phyloP scores from a whole-genome alignment of 176 grass and related monocot species.

The Phoenix dactylifera region DNA sequence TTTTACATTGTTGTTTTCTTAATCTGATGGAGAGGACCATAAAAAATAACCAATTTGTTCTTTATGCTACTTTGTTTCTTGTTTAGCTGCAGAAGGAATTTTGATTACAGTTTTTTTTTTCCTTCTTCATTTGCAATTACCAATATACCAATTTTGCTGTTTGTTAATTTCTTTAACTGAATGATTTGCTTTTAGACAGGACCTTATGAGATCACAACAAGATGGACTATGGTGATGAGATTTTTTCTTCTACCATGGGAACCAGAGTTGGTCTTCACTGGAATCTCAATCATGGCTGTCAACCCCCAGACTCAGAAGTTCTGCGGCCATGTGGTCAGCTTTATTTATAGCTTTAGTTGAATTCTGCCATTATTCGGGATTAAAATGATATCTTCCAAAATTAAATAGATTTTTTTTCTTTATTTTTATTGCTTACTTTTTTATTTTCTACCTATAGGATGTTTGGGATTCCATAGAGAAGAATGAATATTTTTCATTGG shows the following conservation, averaged over 20 bases:
- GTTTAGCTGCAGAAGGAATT: no score
- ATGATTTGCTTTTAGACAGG: slow-evolving; percentile 64
- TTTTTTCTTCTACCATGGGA: slow-evolving; percentile 83
- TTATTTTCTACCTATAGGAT: slow-evolving; percentile 36
- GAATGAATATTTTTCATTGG: slow-evolving; percentile 74
- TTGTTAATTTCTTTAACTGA: no score
- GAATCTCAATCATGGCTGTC: slow-evolving; percentile 75
- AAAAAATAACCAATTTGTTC: no score
- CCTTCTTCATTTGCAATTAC: no score
- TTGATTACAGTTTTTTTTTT: no score
- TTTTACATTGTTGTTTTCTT: no score
- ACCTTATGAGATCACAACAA: slow-evolving; percentile 79
- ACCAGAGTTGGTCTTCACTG: slow-evolving; percentile 75
- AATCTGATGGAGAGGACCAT: no score
- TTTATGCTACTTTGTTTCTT: no score
- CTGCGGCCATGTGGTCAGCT: slow-evolving; percentile 72
- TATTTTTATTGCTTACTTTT: slow-evolving; percentile 9
- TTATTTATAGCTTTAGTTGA: not conserved
- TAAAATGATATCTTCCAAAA: no score
- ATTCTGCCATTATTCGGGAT: no score
- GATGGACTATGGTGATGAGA: slow-evolving; percentile 96
- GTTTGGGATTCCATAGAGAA: slow-evolving; percentile 91
- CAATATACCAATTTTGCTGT: no score
- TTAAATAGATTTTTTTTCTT: no score
- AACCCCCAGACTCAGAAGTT: slow-evolving; percentile 80